Evolutionary conservation across 2,329 filamentous ascomycete genomes (phyloP), one percentile per base, ranked within the genome.

Genomic region (Pestalotiopsis sp.): DNA sequence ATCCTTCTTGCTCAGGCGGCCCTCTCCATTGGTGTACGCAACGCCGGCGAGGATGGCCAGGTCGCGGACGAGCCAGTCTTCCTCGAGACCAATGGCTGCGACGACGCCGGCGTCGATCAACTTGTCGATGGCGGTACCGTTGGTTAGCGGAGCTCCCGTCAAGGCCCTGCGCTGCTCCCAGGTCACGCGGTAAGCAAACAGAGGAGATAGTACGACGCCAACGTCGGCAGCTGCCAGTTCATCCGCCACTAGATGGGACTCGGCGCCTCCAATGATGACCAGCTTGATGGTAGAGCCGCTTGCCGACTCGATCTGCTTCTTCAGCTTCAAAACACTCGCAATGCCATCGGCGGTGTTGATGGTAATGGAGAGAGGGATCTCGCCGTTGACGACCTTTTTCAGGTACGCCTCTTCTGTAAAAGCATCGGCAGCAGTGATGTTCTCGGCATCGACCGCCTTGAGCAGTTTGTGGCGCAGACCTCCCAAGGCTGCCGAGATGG

Each of bases 81-180:
- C 88, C 57, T 85, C 82, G 4, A 90, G 82, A 0, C 89, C 87
- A 27, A 92, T 84, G 0, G 85, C 90, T 0, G 86, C 82, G 3
- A 79, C 75, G 0, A 92, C 90, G 2, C 89, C 90, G 0, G 89
- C 89, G 7, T 84, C 83, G 0, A 90, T 72, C 1, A 92, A 82
- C 13, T 74, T 77, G 70, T 92, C 88, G 4, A 90, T 80, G 0
- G 85, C 84, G 0, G 90, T 92, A 31, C 89, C 89, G 72, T 91
- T 90, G 0, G 89, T 90, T 0, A 92, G 81, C 1, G 90, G 90
- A 4, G 90, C 90, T 1, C 90, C 90, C 0, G 88, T 86, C 12
- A 92, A 80, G 0, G 88, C 85, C 2, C 90, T 86, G 0, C 88
- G 86, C 77, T 90, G 81, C 70, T 91, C 89, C 90, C 90, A 92